phyloP scores from a whole-genome alignment of 257 asterid genomes.

The Solanum dulcamara region DNA sequence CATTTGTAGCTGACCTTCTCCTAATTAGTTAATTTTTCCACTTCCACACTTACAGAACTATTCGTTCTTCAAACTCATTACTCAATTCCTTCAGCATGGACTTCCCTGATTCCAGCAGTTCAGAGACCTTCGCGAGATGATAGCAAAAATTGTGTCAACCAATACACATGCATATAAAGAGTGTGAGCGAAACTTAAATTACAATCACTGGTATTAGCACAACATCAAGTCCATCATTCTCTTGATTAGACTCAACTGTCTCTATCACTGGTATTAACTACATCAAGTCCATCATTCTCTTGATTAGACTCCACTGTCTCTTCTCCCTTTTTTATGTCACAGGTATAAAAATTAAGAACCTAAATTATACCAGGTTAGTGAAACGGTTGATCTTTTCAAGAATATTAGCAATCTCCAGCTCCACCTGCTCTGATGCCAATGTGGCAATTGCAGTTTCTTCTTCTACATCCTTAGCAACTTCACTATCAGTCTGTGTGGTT shows the following conservation, averaged over 20 bases:
- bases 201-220: not conserved
- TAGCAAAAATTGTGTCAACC: slow-evolving; percentile 3
- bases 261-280: not conserved
- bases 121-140: slow-evolving; percentile 51
- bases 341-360: not conserved
- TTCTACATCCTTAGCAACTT: slow-evolving; percentile 20
- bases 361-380: slow-evolving; percentile 56
- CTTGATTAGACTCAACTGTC: not conserved
- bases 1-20: slow-evolving; percentile 1
- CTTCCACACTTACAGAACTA: slow-evolving; percentile 48
- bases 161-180: not conserved
- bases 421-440: slow-evolving; percentile 53
- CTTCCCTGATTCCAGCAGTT: slow-evolving; percentile 88
- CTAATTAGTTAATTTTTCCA: not conserved
- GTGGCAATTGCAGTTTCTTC: slow-evolving; percentile 40
- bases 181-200: not conserved
- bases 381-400: slow-evolving; percentile 64
- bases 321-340: not conserved
- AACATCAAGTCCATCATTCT: not conserved
- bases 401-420: slow-evolving; percentile 61
- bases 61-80: slow-evolving; percentile 67
- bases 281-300: not conserved
- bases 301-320: too few species aligned
- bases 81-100: slow-evolving; percentile 69
- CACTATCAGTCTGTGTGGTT: slow-evolving; percentile 20